A percentile compares a stretch with the other conserved stretches of the same genome.
Conservation (phyloP, 352 stramenopile species). For the Halophytophthora batemanensis region DNA sequence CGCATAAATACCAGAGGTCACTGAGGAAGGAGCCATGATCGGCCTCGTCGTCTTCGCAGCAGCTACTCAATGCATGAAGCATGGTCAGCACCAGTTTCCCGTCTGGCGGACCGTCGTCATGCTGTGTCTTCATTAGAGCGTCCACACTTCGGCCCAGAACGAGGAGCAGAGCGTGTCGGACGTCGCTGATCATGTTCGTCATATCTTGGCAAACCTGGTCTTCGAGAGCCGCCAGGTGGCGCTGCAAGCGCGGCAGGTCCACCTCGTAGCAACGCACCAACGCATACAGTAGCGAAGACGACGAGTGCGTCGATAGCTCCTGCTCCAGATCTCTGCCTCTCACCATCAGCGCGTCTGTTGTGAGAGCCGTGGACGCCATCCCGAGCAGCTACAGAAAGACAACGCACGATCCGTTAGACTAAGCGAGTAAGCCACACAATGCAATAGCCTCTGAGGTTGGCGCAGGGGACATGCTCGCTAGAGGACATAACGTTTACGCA, state of each 20-base stretch:
- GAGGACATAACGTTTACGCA: too few species aligned
- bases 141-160: slow-evolving; percentile 30
- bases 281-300: slow-evolving; percentile 44
- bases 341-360: slow-evolving; percentile 32
- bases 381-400: slow-evolving; percentile 33
- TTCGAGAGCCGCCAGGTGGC: slow-evolving; percentile 39
- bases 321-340: slow-evolving; percentile 26
- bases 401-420: too few species aligned
- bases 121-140: slow-evolving; percentile 24
- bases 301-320: slow-evolving; percentile 17
- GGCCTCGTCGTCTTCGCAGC: slow-evolving; percentile 36
- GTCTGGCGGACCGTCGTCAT: slow-evolving; percentile 12
- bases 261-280: slow-evolving; percentile 61
- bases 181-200: slow-evolving; percentile 43
- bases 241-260: slow-evolving; percentile 46
- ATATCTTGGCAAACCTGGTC: slow-evolving; percentile 27
- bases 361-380: slow-evolving; percentile 15
- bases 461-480: too few species aligned
- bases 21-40: slow-evolving; percentile 73
- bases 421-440: too few species aligned
- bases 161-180: slow-evolving; percentile 37
- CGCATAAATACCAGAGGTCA: slow-evolving; percentile 64
- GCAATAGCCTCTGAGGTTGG: slow-evolving; percentile 51
- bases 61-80: slow-evolving; percentile 61
- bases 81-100: slow-evolving; percentile 57